Conservation (phyloP, 2,329 filamentous ascomycete species). For the Phialophora verrucosa region DNA sequence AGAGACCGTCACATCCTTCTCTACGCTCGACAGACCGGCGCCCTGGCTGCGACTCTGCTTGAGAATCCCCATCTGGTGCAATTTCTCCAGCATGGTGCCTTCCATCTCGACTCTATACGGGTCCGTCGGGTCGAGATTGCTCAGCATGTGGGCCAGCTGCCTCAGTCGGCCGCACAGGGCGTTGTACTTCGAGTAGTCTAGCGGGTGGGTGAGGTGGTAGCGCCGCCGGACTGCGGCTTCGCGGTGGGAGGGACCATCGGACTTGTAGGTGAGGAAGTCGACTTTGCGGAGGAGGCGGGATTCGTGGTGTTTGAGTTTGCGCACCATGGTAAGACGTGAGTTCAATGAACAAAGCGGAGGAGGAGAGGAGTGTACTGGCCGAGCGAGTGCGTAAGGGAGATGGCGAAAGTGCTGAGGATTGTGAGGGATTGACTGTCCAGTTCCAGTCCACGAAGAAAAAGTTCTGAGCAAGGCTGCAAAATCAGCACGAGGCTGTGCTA, state of each 20-base stretch:
- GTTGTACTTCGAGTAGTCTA: constrained; percentile 77
- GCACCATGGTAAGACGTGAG: constrained; percentile 69
- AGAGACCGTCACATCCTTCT: constrained; percentile 85
- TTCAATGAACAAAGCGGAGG: neutral
- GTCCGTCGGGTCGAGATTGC: constrained; percentile 78
- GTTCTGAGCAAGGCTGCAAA: neutral
- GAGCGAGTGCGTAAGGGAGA: neutral
- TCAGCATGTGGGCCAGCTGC: constrained; percentile 86
- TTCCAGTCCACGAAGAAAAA: neutral
- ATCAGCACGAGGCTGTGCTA: neutral
- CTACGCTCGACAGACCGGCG: constrained; percentile 71
- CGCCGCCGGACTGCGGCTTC: constrained; percentile 78
- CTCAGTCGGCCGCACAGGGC: constrained; percentile 78
- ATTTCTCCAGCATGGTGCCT: constrained; percentile 83
- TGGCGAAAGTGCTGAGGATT: neutral
- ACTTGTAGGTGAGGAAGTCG: constrained; percentile 93
- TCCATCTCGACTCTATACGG: constrained; percentile 82
- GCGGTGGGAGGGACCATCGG: constrained; percentile 78
- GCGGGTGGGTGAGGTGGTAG: constrained; percentile 88
- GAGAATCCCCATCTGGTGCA: constrained; percentile 89
- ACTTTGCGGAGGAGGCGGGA: constrained; percentile 88
- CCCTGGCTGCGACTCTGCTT: constrained; percentile 76
- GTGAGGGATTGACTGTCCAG: no score
- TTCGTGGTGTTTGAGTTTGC: constrained; percentile 96
- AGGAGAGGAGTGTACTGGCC: neutral